Conservation (phyloP, 78 protist species). For the Dictyostelium citrinum region DNA sequence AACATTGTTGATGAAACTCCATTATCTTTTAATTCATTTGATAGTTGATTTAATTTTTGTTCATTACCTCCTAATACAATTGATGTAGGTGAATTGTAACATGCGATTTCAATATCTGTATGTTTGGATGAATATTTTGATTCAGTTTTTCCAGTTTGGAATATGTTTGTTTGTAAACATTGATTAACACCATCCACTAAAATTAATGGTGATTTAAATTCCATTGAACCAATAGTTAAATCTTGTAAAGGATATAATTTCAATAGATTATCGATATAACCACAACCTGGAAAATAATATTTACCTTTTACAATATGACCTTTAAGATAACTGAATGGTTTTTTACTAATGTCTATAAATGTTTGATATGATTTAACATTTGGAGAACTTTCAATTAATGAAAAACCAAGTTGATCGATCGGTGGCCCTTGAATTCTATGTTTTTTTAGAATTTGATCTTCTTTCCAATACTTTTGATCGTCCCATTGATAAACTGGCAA, state of each 20-base stretch:
- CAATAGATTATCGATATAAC: constrained; percentile 3
- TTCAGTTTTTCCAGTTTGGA: not conserved
- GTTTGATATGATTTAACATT: constrained; percentile 12
- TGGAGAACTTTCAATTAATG: constrained; percentile 37
- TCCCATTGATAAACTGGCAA: constrained; percentile 10
- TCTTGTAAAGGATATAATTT: not conserved
- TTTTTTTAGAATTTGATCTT: not conserved
- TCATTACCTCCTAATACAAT: not conserved
- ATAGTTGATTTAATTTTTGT: not conserved
- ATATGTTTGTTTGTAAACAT: not conserved
- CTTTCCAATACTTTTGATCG: constrained; percentile 5
- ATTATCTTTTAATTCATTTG: not conserved
- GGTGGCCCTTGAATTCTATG: constrained; percentile 19
- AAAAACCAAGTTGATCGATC: not conserved
- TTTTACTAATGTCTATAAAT: not conserved
- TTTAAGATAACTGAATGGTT: not conserved
- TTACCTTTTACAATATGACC: not conserved
- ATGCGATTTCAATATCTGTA: constrained; percentile 27
- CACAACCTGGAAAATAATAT: constrained; percentile 27
- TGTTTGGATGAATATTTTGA: not conserved
- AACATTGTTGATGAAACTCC: constrained; percentile 1
- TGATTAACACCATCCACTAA: not conserved
- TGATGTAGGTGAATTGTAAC: constrained; percentile 30
- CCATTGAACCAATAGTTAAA: not conserved
- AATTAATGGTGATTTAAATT: constrained; percentile 3